Base-by-base conservation (phyloP, 768 basidiomycete species). In the Leccinum aurantiacum region DNA sequence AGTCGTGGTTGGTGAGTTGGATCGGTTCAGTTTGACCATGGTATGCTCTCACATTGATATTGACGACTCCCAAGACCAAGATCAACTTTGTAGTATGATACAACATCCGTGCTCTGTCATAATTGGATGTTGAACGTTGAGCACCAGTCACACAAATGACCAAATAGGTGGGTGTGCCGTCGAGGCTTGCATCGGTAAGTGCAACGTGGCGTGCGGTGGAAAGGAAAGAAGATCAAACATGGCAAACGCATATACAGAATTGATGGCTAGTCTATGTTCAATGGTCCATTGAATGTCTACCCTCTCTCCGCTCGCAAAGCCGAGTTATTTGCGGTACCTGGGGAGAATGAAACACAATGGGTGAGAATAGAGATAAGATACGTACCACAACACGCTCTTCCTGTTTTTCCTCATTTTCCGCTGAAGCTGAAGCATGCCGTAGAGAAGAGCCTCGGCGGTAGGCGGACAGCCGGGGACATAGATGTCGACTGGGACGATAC, bases 401-500 rank as follows among this genome's bases (percentile, higher is more conserved):
- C 95, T 80, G 76, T 84, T 91, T 69, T 87, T 82, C 68, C 94
- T 80, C 91, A 97, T 97, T 82, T 98, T 98, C 58, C 95, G 87
- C 76, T 97, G 95, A 53, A 98, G 83, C 74, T 98, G 95, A 50
- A 98, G 83, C 93, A 97, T 93, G 53, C 95, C 95, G 68, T 95
- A 97, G 62, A 98, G 81, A 44, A 98, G 82, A 14, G 97, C 97
- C 75, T 99, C 97, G n/a, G 97, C 96, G 3, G 91, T 93, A 9
- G 90, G 91, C 22, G 90, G 92, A 75, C 95, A 97, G 0, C 95
- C 96, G 24, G 95, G 96, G 7, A 98, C 96, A 72, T 98, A 98
- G 58, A 98, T 95, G 73, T 98, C 96, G 49, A 99, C 95, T 4
- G 97, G 97, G 6, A 99, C 95, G 67, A 99, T 96, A 53, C 91